Evolutionary conservation across 768 basidiomycete genomes (phyloP), one percentile per base, ranked within the genome.

Genomic region (Agaricus subrufescens): DNA sequence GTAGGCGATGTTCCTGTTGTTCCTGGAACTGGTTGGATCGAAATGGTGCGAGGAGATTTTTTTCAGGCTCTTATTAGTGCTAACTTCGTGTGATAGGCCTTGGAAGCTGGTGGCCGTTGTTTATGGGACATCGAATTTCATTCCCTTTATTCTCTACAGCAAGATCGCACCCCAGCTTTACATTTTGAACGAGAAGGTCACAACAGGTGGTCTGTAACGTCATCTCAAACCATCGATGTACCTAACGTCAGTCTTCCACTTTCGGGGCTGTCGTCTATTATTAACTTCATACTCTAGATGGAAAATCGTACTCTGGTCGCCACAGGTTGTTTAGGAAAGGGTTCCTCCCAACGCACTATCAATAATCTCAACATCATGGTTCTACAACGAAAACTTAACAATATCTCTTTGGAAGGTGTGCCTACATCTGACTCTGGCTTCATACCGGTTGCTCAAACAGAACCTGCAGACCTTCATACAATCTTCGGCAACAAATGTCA

Each of bases 31-130:
- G 38, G 37, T 15, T 51, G 50, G 50, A 23, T 51, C 11, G 50
- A 51, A 40, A 12, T 51, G 34, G 50, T 51, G n/a, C 23, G 27
- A 11, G 8, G n/a, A 14, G 25, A 23, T n/a, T n/a, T 11, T 39
- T 14, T 9, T 4, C 6, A 25, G 1, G 2, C 38, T 39, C 8
- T 25, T 11, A 6, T 25, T 9, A 19, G 19, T 19, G 19, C 19
- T 19, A 19, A 19, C 19, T 19, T 19, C 19, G 19, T 51, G 38
- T 8, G 19, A 30, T 49, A 51, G 50, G 50, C 27, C 12, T 27
- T 51, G 50, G 50, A 51, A 40, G 50, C 50, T 14, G 50, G 50
- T 12, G 38, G 50, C 9, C 50, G 50, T 27, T 40, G 27, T 39
- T 26, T 51, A 4, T 51, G 50, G 50, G 50, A 51, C 27, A 25